phyloP scores from a whole-genome alignment of 148 eudicot species.

The Talinum fruticosum region DNA sequence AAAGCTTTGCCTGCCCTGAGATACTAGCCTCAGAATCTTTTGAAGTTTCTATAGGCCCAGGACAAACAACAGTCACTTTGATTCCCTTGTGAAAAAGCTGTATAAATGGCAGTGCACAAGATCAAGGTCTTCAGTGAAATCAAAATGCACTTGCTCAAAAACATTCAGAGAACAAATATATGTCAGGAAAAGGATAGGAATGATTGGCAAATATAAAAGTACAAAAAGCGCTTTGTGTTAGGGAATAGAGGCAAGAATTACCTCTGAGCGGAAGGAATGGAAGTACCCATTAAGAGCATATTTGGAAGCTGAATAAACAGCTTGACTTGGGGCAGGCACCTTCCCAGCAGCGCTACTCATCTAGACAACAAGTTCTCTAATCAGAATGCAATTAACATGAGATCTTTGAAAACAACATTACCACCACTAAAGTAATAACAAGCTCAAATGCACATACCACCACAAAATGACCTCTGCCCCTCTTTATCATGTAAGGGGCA shows the following conservation, averaged over 20 bases:
- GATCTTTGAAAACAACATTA: neutral
- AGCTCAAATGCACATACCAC: conserved; percentile 58
- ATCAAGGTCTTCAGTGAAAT: conserved; percentile 3
- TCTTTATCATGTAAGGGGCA: conserved; percentile 72
- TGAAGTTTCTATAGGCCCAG: conserved; percentile 82
- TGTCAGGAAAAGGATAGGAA: neutral
- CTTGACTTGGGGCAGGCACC: conserved; percentile 91
- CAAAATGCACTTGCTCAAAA: neutral
- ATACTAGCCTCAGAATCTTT: conserved; percentile 43
- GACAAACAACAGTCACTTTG: conserved; percentile 90
- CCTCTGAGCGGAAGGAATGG: conserved; percentile 94
- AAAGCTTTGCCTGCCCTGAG: conserved; percentile 33
- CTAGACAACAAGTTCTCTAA: conserved; percentile 36
- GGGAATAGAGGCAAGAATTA: conserved; percentile 16
- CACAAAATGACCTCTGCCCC: conserved; percentile 90
- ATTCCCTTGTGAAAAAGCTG: conserved; percentile 84
- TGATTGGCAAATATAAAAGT: neutral
- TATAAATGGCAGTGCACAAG: conserved; percentile 20
- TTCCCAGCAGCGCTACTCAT: conserved; percentile 99
- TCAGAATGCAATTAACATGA: conserved; percentile 12
- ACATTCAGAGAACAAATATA: neutral
- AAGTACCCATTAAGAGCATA: conserved; percentile 91
- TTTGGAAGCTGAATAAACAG: conserved; percentile 88
- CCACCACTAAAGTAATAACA: neutral
- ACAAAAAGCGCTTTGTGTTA: neutral